Conservation (phyloP, 768 basidiomycete species). For the Leccinum subtestaceum region DNA sequence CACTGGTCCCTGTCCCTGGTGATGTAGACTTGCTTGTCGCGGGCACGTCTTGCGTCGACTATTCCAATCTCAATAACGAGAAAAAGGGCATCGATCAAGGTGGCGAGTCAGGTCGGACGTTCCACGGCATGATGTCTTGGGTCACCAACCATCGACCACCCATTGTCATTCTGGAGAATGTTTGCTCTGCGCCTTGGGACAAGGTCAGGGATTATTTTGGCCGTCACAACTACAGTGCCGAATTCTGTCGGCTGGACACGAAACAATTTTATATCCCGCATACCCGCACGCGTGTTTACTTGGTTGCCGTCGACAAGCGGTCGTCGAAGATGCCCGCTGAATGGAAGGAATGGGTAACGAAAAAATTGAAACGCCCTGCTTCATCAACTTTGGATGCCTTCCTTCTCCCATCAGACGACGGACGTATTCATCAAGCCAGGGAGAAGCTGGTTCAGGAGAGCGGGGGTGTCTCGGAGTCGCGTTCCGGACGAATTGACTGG, state of each 20-base stretch:
- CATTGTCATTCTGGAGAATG: slow-evolving; percentile 93
- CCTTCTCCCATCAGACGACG: slow-evolving; percentile 86
- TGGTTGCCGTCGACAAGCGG: slow-evolving; percentile 72
- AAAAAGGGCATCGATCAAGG: slow-evolving; percentile 87
- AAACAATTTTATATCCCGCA: slow-evolving; percentile 94
- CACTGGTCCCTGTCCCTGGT: slow-evolving; percentile 80
- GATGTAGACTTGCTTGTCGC: slow-evolving; percentile 89
- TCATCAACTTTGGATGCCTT: slow-evolving; percentile 90
- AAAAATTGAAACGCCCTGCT: slow-evolving; percentile 74
- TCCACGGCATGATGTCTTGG: slow-evolving; percentile 94
- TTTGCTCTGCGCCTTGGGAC: slow-evolving; percentile 86
- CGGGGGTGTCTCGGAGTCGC: slow-evolving; percentile 55
- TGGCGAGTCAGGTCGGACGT: slow-evolving; percentile 92
- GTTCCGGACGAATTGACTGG: slow-evolving; percentile 83
- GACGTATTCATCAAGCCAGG: slow-evolving; percentile 85
- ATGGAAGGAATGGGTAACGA: slow-evolving; percentile 63
- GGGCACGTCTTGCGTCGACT: slow-evolving; percentile 95
- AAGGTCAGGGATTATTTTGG: slow-evolving; percentile 75
- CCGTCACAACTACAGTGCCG: slow-evolving; percentile 71
- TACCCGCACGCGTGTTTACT: slow-evolving; percentile 87
- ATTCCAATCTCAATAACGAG: slow-evolving; percentile 92
- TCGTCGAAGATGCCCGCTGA: slow-evolving; percentile 56
- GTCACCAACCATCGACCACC: slow-evolving; percentile 83
- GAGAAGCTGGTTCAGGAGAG: slow-evolving; percentile 77
- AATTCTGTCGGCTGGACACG: slow-evolving; percentile 68